A percentile compares a stretch with the other conserved stretches of the same genome.
Evolutionary conservation across 177 flowering plant genomes (phyloP).

Genomic region (Vitis hybrid): DNA sequence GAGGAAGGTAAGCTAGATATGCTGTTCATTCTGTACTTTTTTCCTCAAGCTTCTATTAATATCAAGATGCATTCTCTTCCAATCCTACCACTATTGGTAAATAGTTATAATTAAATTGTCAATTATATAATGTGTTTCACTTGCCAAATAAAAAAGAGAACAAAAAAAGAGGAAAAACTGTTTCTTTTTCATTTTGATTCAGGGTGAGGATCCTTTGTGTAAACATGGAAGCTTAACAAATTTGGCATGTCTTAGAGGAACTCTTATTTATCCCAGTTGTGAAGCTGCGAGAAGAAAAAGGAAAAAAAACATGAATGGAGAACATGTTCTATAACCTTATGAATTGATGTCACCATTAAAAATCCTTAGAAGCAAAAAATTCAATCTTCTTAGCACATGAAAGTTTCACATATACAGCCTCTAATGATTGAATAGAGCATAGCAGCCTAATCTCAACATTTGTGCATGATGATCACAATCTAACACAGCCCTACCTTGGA

Average conservation of each 20-base stretch:
- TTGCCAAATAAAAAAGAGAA: too few species aligned
- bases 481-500: too few species aligned
- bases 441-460: too few species aligned
- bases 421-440: too few species aligned
- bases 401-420: background rate
- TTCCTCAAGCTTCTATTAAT: background rate
- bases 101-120: too few species aligned
- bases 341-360: background rate
- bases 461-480: too few species aligned
- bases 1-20: slow-evolving; percentile 75
- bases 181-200: too few species aligned
- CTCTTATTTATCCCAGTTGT: background rate
- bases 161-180: too few species aligned
- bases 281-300: background rate
- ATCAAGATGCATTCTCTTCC: background rate
- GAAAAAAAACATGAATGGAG: background rate
- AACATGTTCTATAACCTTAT: background rate
- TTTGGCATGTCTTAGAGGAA: background rate
- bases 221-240: background rate
- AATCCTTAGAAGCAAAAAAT: background rate
- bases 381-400: background rate
- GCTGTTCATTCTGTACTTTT: background rate
- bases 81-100: too few species aligned
- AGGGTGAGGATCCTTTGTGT: background rate
- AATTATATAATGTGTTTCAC: too few species aligned